Base-by-base conservation (phyloP, 106 monocot species). In the Posidonia australis region DNA sequence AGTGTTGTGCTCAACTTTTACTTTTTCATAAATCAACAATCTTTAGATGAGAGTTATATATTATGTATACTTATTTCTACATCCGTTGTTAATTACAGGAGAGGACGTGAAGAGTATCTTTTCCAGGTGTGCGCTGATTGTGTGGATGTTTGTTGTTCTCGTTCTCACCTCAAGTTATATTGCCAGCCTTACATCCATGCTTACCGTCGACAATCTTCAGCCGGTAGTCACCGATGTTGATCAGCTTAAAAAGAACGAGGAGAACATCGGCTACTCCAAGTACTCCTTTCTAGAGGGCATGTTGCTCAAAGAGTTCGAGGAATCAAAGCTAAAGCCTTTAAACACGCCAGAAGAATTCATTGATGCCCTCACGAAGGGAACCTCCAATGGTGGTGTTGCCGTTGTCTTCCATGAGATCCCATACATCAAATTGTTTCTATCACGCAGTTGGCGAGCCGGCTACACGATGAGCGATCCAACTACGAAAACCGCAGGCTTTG, bases 311-410 rank as follows among this genome's bases (percentile, higher is more conserved):
- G 46, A 58, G 1, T 73, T 73, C 41, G 56, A 55, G 7, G 47
- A 45, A 14, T 73, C 73, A 18, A 65, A 58, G 24, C 65, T 78
- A 23, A 73, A 20, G 31, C 47, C 43, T 0, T 79, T 65, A 24
- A 53, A 43, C 41, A 69, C 47, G 32, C 19, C 52, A 17, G 69
- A 76, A 12, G 43, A 77, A 27, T 87, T 78, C 23, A 64, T 64
- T 0, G 70, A 80, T 2, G 80, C 87, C 9, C 60, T 87, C 1
- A 51, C 73, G 0, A 77, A 71, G 13, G 86, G 86, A 25, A 67
- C 58, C 28, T 28, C 22, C 0, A 76, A 73, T 26, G 78, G 80
- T 26, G 57, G 59, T 5, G 76, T 90, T 13, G 60, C 68, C 0
- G 85, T n/a, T n/a, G n/a, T n/a, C n/a, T n/a, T n/a, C n/a, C n/a